Evolutionary conservation across 768 basidiomycete genomes (phyloP), one percentile per base, ranked within the genome.

Genomic region (Filobasidium wieringae): DNA sequence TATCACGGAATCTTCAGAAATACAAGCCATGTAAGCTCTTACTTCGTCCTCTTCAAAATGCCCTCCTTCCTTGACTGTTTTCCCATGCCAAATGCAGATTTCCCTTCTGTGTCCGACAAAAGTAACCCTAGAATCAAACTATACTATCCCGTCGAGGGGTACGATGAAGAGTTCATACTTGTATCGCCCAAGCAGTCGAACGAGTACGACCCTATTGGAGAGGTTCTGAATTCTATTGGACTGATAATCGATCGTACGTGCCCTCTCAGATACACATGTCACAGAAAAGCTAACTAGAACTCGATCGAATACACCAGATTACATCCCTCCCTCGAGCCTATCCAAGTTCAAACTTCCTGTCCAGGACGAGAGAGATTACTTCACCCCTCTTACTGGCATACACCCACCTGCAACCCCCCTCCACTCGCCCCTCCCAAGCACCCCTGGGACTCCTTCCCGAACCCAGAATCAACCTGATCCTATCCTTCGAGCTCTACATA

Each of bases 11-110:
- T 9, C 11, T 37, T 1, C 17, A 36, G 30, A 72, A 69, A 66
- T 36, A 70, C 70, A 53, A 66, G 64, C 22, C 71, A 72, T 61
- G 62, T 60, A 11, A 69, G 68, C 15, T 70, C 70, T 33, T 66
- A 64, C 45, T 65, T 68, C 15, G 54, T 55, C n/a, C n/a, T n/a
- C n/a, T n/a, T n/a, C n/a, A n/a, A n/a, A n/a, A n/a, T n/a, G n/a
- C n/a, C n/a, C n/a, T n/a, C n/a, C n/a, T n/a, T n/a, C n/a, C n/a
- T n/a, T n/a, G n/a, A n/a, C n/a, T n/a, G n/a, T n/a, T n/a, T n/a
- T n/a, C n/a, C n/a, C n/a, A n/a, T n/a, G n/a, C n/a, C n/a, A n/a
- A n/a, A n/a, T n/a, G n/a, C n/a, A n/a, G n/a, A n/a, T n/a, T n/a
- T n/a, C n/a, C n/a, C n/a, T n/a, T n/a, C n/a, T n/a, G n/a, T n/a